Conservation (phyloP, 2,329 filamentous ascomycete species). For the Monosporascus cannonballus region DNA sequence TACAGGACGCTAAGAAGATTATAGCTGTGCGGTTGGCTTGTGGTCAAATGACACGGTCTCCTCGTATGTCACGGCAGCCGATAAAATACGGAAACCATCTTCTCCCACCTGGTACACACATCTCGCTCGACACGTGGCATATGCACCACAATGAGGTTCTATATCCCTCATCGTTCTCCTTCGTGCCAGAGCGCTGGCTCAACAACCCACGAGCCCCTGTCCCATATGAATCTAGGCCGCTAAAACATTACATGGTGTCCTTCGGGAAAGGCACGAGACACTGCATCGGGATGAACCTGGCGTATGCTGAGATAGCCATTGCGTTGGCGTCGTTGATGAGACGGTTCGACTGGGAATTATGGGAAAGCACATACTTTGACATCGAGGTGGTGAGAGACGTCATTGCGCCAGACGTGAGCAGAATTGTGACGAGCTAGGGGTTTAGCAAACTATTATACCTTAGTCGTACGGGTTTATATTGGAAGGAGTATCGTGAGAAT, state of each 20-base stretch:
- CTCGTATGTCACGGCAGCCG: too few relatives aligned
- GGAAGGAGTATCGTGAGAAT: too few relatives aligned
- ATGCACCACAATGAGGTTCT: slow-evolving; percentile 13
- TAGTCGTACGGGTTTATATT: too few relatives aligned
- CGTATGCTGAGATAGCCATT: slow-evolving; percentile 28
- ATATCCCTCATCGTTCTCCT: slow-evolving; percentile 8
- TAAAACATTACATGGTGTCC: slow-evolving; percentile 15
- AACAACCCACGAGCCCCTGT: slow-evolving; percentile 6
- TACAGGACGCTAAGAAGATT: too few relatives aligned
- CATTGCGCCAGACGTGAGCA: too few relatives aligned
- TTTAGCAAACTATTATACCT: too few relatives aligned
- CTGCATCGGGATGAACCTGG: slow-evolving; percentile 30
- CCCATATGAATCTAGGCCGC: slow-evolving; percentile 2
- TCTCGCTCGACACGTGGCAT: slow-evolving; percentile 13
- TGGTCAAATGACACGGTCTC: too few relatives aligned
- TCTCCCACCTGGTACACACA: slow-evolving; percentile 8
- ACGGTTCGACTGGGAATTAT: slow-evolving; percentile 32
- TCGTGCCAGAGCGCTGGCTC: slow-evolving; percentile 16
- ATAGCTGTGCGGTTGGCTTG: too few relatives aligned
- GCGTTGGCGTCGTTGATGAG: slow-evolving; percentile 37
- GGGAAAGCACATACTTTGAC: slow-evolving; percentile 15
- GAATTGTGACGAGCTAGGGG: too few relatives aligned
- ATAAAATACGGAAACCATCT: slow-evolving; percentile 5
- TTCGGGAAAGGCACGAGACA: slow-evolving; percentile 28
- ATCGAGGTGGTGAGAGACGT: slow-evolving; percentile 4